Conservation (phyloP, 2,329 filamentous ascomycete species). For the Ophiocordyceps camponoti-floridani region DNA sequence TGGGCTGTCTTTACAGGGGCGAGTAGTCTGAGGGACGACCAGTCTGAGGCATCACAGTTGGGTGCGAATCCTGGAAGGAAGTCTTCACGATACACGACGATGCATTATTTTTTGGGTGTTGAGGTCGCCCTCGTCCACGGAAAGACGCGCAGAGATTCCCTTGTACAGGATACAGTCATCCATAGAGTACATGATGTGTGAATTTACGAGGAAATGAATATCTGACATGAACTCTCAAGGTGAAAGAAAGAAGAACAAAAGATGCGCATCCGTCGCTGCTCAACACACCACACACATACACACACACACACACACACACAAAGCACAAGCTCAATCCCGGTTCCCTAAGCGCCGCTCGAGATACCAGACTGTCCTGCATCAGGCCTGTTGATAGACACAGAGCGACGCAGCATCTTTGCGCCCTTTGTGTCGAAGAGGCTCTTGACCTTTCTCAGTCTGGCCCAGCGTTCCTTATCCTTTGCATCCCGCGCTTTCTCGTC, state of each 20-base stretch:
- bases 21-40: too few relatives aligned
- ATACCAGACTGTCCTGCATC: slow-evolving; percentile 16
- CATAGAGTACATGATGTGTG: too few relatives aligned
- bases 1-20: too few relatives aligned
- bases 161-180: too few relatives aligned
- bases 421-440: slow-evolving; percentile 52
- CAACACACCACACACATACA: neutral
- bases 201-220: too few relatives aligned
- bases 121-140: neutral
- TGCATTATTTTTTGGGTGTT: too few relatives aligned
- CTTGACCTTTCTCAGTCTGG: slow-evolving; percentile 52
- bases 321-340: slow-evolving; percentile 1
- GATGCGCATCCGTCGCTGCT: neutral
- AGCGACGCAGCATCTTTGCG: slow-evolving; percentile 29
- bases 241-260: neutral
- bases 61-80: too few relatives aligned
- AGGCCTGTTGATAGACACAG: slow-evolving; percentile 18
- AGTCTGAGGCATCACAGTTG: too few relatives aligned
- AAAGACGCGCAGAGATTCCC: too few relatives aligned
- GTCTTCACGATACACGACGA: too few relatives aligned
- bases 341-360: neutral
- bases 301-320: neutral
- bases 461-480: slow-evolving; percentile 58
- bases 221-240: too few relatives aligned
- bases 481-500: slow-evolving; percentile 28